Conservation (phyloP, 805 yeast genomes). For the Lipomyces starkeyi region DNA sequence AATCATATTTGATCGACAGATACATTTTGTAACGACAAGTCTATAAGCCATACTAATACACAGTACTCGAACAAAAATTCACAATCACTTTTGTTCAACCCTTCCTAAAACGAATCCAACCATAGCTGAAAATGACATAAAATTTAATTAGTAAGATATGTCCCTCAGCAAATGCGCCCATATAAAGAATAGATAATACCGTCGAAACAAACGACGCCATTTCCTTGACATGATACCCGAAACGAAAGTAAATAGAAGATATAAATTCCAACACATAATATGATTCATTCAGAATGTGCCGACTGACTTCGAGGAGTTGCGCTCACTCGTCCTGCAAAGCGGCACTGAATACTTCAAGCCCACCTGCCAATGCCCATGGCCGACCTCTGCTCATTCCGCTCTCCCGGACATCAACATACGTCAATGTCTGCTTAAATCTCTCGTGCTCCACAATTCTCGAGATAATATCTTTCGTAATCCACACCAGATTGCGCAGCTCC, state of each 20-base stretch:
- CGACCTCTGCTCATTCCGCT: conserved; percentile 36
- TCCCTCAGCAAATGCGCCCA: neutral
- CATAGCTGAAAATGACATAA: neutral
- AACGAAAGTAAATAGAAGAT: neutral
- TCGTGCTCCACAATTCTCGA: conserved; percentile 39
- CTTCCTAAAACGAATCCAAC: neutral
- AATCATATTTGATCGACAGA: neutral
- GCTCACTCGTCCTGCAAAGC: conserved; percentile 6
- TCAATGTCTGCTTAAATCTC: conserved; percentile 45
- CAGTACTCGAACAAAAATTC: neutral
- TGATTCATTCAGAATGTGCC: neutral
- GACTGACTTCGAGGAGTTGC: neutral
- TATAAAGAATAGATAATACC: neutral
- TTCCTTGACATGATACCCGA: neutral
- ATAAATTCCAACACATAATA: neutral
- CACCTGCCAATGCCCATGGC: conserved; percentile 36
- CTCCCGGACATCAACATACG: conserved; percentile 38
- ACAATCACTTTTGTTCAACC: neutral
- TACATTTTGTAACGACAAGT: neutral
- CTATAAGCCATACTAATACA: neutral
- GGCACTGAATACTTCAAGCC: conserved; percentile 6
- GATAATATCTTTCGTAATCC: conserved; percentile 53
- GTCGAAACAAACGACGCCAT: neutral
- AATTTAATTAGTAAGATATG: neutral
- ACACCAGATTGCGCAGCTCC: conserved; percentile 55